Evolutionary conservation across 331 rosid species (phyloP).

Genomic region (Quercus tomentella): DNA sequence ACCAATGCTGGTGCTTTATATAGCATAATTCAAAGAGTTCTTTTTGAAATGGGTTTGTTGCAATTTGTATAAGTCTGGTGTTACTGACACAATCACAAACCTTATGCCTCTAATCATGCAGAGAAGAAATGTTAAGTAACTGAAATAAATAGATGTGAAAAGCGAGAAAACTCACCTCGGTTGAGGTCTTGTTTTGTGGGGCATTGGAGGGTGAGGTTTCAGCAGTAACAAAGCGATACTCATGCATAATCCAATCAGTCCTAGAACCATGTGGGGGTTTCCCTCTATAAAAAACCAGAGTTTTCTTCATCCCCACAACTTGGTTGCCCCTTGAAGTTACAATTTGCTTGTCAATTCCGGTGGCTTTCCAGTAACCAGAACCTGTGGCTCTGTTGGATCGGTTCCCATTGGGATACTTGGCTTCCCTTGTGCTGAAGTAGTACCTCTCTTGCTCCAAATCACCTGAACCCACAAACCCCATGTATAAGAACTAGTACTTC

Average conservation of each 20-base stretch:
- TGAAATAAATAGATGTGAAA: not conserved
- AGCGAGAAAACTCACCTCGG: constrained; percentile 30
- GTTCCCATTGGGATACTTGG: constrained; percentile 54
- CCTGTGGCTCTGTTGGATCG: constrained; percentile 50
- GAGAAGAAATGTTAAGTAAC: not conserved
- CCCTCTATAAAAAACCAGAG: constrained; percentile 88
- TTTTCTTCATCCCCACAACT: constrained; percentile 81
- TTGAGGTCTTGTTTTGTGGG: constrained; percentile 11
- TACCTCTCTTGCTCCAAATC: constrained; percentile 53
- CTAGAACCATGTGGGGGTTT: constrained; percentile 85
- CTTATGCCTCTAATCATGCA: not conserved
- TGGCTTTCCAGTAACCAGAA: constrained; percentile 69
- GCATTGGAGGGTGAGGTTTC: constrained; percentile 1
- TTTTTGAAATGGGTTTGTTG: not conserved
- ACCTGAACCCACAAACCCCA: constrained; percentile 25
- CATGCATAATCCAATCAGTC: constrained; percentile 99
- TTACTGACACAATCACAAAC: not conserved
- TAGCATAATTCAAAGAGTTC: not conserved
- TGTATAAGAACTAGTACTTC: not conserved
- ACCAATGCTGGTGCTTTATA: not conserved
- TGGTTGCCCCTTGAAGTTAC: constrained; percentile 21
- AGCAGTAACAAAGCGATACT: constrained; percentile 62
- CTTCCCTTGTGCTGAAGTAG: constrained; percentile 53
- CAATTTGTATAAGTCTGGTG: not conserved
- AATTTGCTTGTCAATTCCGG: constrained; percentile 49